These are phyloP conservation scores for Carex myosuroides DNA, from an alignment of 176 grass and related monocot genomes.

Conservation along the genomic window DNA sequence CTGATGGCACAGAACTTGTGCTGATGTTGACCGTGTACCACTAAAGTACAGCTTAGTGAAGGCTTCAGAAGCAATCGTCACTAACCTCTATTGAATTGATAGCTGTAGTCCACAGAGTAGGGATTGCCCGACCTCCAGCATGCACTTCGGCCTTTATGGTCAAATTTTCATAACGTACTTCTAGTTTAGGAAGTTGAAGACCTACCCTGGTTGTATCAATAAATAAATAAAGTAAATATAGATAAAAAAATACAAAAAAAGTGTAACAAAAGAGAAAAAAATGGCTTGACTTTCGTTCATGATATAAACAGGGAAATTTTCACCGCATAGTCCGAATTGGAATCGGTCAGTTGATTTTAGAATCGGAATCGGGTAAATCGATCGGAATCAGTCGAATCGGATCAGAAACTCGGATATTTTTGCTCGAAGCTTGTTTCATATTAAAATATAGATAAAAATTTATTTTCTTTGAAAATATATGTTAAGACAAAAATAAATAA, in stretches of 20 bases:
- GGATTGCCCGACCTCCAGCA: slow-evolving; percentile 45
- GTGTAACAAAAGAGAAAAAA: not conserved
- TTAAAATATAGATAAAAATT: too few species aligned
- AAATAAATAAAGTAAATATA: not conserved
- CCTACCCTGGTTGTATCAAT: slow-evolving; percentile 38
- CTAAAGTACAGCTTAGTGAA: not conserved
- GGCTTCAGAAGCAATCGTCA: not conserved
- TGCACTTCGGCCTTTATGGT: slow-evolving; percentile 40
- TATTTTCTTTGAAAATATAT: too few species aligned
- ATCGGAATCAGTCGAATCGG: not conserved
- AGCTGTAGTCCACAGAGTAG: slow-evolving; percentile 51
- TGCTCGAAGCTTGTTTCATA: too few species aligned
- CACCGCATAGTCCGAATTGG: not conserved
- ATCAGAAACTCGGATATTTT: too few species aligned
- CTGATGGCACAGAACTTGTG: not conserved
- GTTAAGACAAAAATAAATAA: too few species aligned
- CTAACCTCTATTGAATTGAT: slow-evolving; percentile 55
- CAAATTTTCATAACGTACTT: slow-evolving; percentile 66
- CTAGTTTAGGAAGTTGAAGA: slow-evolving; percentile 61
- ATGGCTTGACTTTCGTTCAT: not conserved
- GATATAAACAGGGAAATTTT: not conserved
- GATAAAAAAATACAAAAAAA: not conserved
- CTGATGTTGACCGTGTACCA: not conserved
- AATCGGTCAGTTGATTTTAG: too few species aligned
- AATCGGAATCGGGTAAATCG: not conserved